Percentiles rank a stretch among this genome's conserved stretches.
Conservation (phyloP, 306 rosid genomes). For the Bauhinia variegata region DNA sequence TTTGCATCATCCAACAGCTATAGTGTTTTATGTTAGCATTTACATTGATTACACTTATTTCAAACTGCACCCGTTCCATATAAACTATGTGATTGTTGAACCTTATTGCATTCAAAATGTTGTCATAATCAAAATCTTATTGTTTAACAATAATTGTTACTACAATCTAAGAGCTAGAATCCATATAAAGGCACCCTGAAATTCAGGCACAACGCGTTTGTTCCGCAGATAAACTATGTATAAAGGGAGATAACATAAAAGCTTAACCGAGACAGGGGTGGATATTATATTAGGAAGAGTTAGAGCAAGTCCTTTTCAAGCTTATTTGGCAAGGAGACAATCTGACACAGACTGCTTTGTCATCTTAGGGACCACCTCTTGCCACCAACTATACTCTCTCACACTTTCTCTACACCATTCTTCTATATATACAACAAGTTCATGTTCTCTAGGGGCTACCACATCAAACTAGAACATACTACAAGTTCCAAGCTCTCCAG, state of each 20-base stretch:
- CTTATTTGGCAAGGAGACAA: conserved; percentile 46
- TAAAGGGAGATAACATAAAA: conserved; percentile 35
- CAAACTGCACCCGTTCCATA: too few relatives aligned
- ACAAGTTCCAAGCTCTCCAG: not conserved
- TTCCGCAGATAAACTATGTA: conserved; percentile 15
- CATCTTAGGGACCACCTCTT: conserved; percentile 47
- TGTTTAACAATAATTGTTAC: conserved; percentile 3
- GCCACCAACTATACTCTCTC: conserved; percentile 31
- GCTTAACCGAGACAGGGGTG: conserved; percentile 47
- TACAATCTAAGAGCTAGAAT: conserved; percentile 25
- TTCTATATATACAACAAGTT: conserved; percentile 30
- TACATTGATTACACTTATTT: too few relatives aligned
- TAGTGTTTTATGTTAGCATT: too few relatives aligned
- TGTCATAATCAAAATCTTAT: too few relatives aligned
- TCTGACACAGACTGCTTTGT: conserved; percentile 43
- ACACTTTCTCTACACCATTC: conserved; percentile 25
- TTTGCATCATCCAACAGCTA: too few relatives aligned
- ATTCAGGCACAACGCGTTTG: conserved; percentile 31
- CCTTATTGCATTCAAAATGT: not conserved
- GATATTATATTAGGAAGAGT: conserved; percentile 38
- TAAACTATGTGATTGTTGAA: conserved; percentile 13
- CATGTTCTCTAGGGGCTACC: not conserved
- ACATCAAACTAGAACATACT: conserved; percentile 13
- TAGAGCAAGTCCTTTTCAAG: conserved; percentile 44
- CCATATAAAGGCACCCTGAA: conserved; percentile 30